A percentile compares a stretch with the other conserved stretches of the same genome.
Evolutionary conservation across 441 rosid species (phyloP).

Genomic region (Melianthus villosus): DNA sequence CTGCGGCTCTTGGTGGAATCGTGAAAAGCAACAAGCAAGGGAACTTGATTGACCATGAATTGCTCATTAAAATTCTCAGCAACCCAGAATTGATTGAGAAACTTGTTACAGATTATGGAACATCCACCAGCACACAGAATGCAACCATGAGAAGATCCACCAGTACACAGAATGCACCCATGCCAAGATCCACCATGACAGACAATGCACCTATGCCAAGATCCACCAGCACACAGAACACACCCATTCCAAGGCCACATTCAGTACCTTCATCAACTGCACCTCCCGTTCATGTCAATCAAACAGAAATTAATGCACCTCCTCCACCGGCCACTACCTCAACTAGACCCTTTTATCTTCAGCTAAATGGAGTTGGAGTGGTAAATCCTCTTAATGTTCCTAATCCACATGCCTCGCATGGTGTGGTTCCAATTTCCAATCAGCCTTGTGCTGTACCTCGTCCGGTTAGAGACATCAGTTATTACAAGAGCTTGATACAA

Average conservation of each 20-base stretch:
- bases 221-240: too few species aligned
- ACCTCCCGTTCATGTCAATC: constrained; percentile 22
- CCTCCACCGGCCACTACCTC: constrained; percentile 25
- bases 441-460: constrained; percentile 25
- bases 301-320: constrained; percentile 25
- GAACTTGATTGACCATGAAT: constrained; percentile 53
- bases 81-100: constrained; percentile 63
- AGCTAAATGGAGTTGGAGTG: constrained; percentile 23
- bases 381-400: constrained; percentile 15
- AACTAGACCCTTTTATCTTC: constrained; percentile 34
- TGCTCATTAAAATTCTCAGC: constrained; percentile 65
- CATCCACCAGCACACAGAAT: constrained; percentile 27
- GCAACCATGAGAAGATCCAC: too few species aligned
- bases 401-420: constrained; percentile 16
- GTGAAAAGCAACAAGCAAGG: constrained; percentile 54
- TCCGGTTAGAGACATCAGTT: constrained; percentile 48
- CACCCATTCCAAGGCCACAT: constrained; percentile 16
- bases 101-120: constrained; percentile 38
- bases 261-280: constrained; percentile 13
- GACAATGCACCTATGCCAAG: too few species aligned
- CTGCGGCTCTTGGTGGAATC: constrained; percentile 58
- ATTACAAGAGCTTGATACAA: constrained; percentile 84
- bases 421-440: constrained; percentile 19
- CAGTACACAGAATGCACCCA: too few species aligned
- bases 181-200: too few species aligned